phyloP scores from a whole-genome alignment of 2,329 filamentous ascomycete genomes.

The Rhynchosporium graminicola region DNA sequence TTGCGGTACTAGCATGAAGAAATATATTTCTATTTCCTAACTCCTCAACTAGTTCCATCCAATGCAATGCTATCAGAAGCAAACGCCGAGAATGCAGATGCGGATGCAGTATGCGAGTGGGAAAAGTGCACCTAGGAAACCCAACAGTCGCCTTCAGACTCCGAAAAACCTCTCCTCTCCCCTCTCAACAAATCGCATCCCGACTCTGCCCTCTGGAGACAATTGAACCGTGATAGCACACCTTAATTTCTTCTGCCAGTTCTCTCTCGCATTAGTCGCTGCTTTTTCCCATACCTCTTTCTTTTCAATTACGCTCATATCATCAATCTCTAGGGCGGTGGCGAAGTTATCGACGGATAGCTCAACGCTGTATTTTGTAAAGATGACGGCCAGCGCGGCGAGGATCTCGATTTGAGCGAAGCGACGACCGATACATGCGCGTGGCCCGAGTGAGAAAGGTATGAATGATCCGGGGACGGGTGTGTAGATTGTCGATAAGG shows the following conservation, averaged over 20 bases:
- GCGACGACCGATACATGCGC: constrained; percentile 58
- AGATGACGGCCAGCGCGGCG: constrained; percentile 55
- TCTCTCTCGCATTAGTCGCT: constrained; percentile 3
- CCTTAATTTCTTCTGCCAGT: constrained; percentile 16
- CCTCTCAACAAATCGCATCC: constrained; percentile 17
- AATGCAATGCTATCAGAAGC: too few species aligned
- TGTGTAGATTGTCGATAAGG: background rate
- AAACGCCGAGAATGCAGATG: constrained; percentile 1
- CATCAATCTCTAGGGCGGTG: constrained; percentile 27
- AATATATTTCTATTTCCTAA: too few species aligned
- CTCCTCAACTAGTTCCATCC: too few species aligned
- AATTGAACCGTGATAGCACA: constrained; percentile 18
- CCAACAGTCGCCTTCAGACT: background rate
- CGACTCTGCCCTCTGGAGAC: constrained; percentile 1
- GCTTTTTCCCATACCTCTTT: constrained; percentile 13
- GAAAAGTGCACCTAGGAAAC: background rate
- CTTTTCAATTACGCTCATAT: background rate
- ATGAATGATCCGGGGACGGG: constrained; percentile 59
- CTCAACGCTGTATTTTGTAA: constrained; percentile 43
- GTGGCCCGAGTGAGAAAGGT: constrained; percentile 59
- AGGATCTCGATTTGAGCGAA: constrained; percentile 62
- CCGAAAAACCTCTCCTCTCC: constrained; percentile 16
- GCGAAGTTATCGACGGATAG: constrained; percentile 31
- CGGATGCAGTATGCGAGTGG: too few species aligned
- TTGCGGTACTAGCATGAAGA: too few species aligned